Base-by-base conservation (phyloP, 1,284 basidiomycete species). In the Gymnopus androsaceus region DNA sequence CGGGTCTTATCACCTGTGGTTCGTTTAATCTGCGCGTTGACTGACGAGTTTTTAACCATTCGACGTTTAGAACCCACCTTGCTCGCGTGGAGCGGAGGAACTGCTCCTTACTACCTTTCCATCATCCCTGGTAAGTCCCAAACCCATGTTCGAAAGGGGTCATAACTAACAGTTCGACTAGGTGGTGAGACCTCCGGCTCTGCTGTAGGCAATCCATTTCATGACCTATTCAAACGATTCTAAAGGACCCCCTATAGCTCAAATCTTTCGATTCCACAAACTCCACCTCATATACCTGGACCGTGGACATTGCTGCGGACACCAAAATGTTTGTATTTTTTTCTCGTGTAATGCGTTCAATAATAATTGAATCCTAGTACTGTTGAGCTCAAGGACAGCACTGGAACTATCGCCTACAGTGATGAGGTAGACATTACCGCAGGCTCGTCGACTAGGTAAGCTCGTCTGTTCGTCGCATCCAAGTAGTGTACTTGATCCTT, bases 51-150 rank as follows among this genome's bases (percentile, higher is more conserved):
- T 14, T 21, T 8, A 12, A 44, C 23, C 31, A 5, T 34, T 1
- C 23, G n/a, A 27, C 2, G 12, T 57, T 14, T 57, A 88, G 87
- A 88, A 62, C 87, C 87, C 9, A 70, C 77, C 23, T 67, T 77
- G 61, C 61, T 92, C 59, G 69, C 68, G 6, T 93, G 85, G 84
- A 50, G 62, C 27, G 82, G 73, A 28, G 87, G 88, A 41, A 56
- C 61, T 0, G 49, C 75, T 0, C 90, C 90, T 0, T 93, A 82
- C 75, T 93, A 76, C 72, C 59, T 90, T 58, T 75, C 82, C 27
- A 65, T 90, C 59, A 67, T 90, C 51, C 90, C 89, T 50, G 87
- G 87, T 83, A 61, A 38, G 75, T 65, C 1, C 1, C 21, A 36
- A 34, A 46, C 25, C 19, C 46, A 30, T 41, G 7, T 27, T 30